Percentiles rank a stretch among this genome's conserved stretches.
Conservation (phyloP, 768 basidiomycete genomes). For the Albatrellus ellisii region DNA sequence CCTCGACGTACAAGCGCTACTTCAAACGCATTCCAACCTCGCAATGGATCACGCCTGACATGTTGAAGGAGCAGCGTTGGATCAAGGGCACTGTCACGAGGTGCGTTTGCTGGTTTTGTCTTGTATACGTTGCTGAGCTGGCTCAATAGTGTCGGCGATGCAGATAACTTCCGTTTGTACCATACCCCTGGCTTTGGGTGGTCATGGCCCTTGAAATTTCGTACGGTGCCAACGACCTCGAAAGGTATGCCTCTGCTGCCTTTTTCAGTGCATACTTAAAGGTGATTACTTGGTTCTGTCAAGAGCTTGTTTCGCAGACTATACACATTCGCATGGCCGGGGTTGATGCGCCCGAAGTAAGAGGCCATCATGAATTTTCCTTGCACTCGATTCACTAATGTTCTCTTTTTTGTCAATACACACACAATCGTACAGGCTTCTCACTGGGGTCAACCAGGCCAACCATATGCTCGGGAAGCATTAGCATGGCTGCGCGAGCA, state of each 20-base stretch:
- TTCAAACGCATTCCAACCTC: conserved; percentile 47
- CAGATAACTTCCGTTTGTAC: conserved; percentile 79
- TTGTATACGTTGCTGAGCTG: not conserved
- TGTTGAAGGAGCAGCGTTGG: conserved; percentile 47
- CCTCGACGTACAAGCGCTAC: conserved; percentile 29
- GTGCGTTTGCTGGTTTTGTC: conserved; percentile 25
- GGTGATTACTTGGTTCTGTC: not conserved
- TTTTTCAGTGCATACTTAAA: not conserved
- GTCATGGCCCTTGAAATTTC: conserved; percentile 59
- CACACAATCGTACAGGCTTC: conserved; percentile 33
- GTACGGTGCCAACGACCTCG: conserved; percentile 39
- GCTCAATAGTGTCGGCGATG: conserved; percentile 58
- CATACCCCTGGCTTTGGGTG: conserved; percentile 76
- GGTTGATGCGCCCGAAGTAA: conserved; percentile 86
- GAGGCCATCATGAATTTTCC: conserved; percentile 1
- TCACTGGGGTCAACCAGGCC: conserved; percentile 75
- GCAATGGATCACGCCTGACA: conserved; percentile 57
- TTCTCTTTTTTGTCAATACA: not conserved
- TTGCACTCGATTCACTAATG: not conserved
- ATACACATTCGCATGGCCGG: conserved; percentile 83
- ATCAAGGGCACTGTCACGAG: conserved; percentile 73
- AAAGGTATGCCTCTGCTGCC: conserved; percentile 33
- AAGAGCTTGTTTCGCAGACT: conserved; percentile 70
- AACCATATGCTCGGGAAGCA: conserved; percentile 64
- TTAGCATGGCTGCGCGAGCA: conserved; percentile 52